Evolutionary conservation across 352 stramenopile species (phyloP), one percentile per base, ranked within the genome.

Genomic region (Globisporangium spinosum): DNA sequence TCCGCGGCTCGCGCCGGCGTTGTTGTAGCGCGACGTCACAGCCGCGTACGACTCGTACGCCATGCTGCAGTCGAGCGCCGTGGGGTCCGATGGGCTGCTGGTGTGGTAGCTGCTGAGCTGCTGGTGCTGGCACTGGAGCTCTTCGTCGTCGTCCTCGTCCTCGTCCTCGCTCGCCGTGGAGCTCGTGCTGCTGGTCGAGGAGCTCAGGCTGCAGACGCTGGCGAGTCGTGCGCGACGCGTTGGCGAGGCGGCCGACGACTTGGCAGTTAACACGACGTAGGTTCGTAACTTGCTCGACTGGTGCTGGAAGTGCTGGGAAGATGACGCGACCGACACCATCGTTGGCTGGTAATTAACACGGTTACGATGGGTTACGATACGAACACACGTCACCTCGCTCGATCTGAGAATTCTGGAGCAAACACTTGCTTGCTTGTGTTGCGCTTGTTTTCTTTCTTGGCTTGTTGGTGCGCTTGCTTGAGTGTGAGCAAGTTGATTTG

Each of bases 21-120:
- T 65, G 60, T 71, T 71, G 59, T 71, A 71, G 68, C 83, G 83
- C 54, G 82, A 80, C 22, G 82, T 69, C 27, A 92, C 83, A 34
- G 85, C 83, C 5, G 82, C 85, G 72, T 91, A 94, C 22, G 81
- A 90, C 70, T 89, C 83, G 77, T 91, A 94, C 20, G 76, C 77
- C 57, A 91, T 64, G 54, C 73, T 83, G 63, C 81, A 79, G 45
- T 87, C 75, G 51, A 61, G 58, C 9, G n/a, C 56, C 29, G 32
- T 32, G 3, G 56, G 56, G 56, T 61, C 56, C 4, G 40, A n/a
- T 22, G 15, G 13, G 12, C 40, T 47, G 40, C 40, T 22, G 13
- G 2, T 20, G 5, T 10, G 15, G 6, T n/a, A 49, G 15, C 15
- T 8, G 40, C 40, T 32, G 29, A 32, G 29, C 29, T 40, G 35